These are phyloP conservation scores for Fusarium nanum DNA, from an alignment of 2,329 filamentous ascomycete species.

Conservation along the genomic window DNA sequence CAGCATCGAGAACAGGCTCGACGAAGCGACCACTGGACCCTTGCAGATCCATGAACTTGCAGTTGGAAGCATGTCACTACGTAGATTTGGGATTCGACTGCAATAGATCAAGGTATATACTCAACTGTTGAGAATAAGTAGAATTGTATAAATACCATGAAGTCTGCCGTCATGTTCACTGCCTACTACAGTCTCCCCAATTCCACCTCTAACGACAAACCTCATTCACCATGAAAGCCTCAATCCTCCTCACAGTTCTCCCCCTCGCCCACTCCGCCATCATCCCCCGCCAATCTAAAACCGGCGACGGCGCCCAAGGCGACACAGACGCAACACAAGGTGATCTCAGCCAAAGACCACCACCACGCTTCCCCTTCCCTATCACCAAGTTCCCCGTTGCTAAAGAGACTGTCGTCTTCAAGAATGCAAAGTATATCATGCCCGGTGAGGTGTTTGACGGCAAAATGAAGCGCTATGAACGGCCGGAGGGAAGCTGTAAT, in stretches of 20 bases:
- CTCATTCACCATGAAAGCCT: constrained; percentile 39
- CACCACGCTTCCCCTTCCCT: constrained; percentile 48
- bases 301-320: constrained; percentile 42
- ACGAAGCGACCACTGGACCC: background rate
- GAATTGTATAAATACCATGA: background rate
- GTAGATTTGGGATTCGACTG: no score
- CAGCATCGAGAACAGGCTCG: background rate
- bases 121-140: background rate
- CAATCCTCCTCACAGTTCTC: constrained; percentile 37
- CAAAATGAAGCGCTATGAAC: constrained; percentile 54
- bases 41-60: background rate
- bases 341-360: constrained; percentile 44
- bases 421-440: constrained; percentile 49
- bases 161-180: no score
- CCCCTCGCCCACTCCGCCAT: constrained; percentile 33
- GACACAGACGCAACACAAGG: constrained; percentile 43
- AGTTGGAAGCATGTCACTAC: background rate
- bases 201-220: background rate
- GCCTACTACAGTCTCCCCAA: no score
- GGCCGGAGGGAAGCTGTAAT: constrained; percentile 55
- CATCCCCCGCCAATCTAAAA: constrained; percentile 37
- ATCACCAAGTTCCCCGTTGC: constrained; percentile 47
- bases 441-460: constrained; percentile 51
- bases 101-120: background rate
- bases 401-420: constrained; percentile 46